Percentiles rank a stretch among this genome's conserved stretches.
Conservation (phyloP, 805 yeast genomes). For the Komagataella populi region DNA sequence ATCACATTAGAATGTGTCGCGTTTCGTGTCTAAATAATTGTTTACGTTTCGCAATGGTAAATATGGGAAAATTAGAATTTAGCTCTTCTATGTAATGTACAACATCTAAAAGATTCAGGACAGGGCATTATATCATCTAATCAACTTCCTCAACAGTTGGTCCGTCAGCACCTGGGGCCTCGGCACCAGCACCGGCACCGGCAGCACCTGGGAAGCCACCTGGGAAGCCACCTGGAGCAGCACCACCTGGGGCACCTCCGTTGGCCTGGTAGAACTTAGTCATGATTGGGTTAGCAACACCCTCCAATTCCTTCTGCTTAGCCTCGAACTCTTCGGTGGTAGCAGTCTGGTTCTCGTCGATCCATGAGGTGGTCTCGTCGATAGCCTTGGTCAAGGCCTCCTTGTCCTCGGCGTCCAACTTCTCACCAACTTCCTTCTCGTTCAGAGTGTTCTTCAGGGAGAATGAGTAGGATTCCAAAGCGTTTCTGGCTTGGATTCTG, state of each 20-base stretch:
- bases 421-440: constrained; percentile 21
- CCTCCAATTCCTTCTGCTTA: constrained; percentile 93
- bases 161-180: constrained; percentile 33
- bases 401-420: constrained; percentile 23
- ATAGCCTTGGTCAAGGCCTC: constrained; percentile 65
- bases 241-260: constrained; percentile 74
- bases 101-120: background rate
- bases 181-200: constrained; percentile 29
- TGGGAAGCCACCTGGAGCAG: constrained; percentile 30
- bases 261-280: constrained; percentile 84
- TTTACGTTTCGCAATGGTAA: background rate
- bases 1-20: background rate
- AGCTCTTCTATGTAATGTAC: background rate
- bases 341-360: constrained; percentile 88
- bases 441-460: constrained; percentile 32
- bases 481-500: constrained; percentile 43
- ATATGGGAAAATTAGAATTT: background rate
- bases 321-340: constrained; percentile 84
- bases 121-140: background rate
- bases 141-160: constrained; percentile 81
- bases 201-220: constrained; percentile 18
- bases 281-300: constrained; percentile 92
- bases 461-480: constrained; percentile 43
- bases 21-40: background rate
- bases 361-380: constrained; percentile 81